Evolutionary conservation across 352 stramenopile species (phyloP).

Genomic region (Globisporangium paddicum): DNA sequence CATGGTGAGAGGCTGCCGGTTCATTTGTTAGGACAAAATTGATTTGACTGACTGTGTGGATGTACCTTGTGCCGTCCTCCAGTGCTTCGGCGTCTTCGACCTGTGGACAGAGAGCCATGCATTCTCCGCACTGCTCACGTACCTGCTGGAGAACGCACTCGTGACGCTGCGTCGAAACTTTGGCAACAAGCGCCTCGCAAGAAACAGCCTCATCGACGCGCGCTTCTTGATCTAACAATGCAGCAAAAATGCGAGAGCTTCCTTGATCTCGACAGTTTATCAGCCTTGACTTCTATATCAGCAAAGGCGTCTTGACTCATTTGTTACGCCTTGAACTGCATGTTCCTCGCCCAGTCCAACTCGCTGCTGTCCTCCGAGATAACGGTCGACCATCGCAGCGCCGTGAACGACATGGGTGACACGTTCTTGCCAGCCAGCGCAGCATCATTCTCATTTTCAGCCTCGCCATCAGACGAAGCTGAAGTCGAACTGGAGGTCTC

Average conservation of each 20-base stretch:
- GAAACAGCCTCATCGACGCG: constrained; percentile 53
- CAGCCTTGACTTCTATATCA: constrained; percentile 4
- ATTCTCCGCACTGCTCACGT: constrained; percentile 59
- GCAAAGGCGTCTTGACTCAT: neutral
- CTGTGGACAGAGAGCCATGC: constrained; percentile 64
- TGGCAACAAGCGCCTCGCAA: constrained; percentile 43
- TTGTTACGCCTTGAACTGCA: constrained; percentile 54
- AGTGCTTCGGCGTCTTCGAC: constrained; percentile 72
- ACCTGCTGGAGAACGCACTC: constrained; percentile 40
- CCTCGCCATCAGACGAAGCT: neutral
- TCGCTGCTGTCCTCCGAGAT: constrained; percentile 84
- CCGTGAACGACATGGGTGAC: constrained; percentile 48
- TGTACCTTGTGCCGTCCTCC: neutral
- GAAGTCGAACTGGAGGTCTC: neutral
- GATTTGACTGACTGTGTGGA: constrained; percentile 9
- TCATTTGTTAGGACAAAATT: neutral
- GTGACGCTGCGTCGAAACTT: constrained; percentile 30
- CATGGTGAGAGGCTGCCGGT: constrained; percentile 19
- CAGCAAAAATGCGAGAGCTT: constrained; percentile 4
- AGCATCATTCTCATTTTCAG: constrained; percentile 16
- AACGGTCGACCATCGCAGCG: constrained; percentile 72
- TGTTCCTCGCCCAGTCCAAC: constrained; percentile 66
- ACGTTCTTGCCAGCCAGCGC: neutral
- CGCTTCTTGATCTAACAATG: constrained; percentile 60
- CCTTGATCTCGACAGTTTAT: neutral